These are phyloP conservation scores for Anisodus acutangulus DNA, from an alignment of 257 asterid species.

Conservation along the genomic window DNA sequence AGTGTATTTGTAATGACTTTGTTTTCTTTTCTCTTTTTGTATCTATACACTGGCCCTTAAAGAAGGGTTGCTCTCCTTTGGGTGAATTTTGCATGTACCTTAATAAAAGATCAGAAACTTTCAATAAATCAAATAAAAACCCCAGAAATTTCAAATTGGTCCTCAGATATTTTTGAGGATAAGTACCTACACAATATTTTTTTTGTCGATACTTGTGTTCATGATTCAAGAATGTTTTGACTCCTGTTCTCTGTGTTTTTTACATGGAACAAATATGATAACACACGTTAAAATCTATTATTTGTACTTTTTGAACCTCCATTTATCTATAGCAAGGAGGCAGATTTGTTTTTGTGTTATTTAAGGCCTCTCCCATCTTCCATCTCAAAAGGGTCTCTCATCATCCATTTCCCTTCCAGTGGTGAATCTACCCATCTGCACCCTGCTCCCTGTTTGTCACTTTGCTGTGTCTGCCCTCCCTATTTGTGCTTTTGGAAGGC, in stretches of 20 bases:
- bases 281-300: neutral
- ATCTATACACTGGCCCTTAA: conserved; percentile 6
- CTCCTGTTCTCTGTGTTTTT: neutral
- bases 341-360: neutral
- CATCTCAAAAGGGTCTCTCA: neutral
- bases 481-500: too few species aligned
- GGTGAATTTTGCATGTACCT: neutral
- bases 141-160: neutral
- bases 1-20: neutral
- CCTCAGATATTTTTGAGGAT: neutral
- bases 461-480: neutral
- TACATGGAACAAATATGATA: neutral
- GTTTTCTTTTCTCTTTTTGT: conserved; percentile 14
- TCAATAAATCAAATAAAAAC: neutral
- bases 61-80: neutral
- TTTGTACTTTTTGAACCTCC: neutral
- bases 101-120: neutral
- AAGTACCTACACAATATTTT: neutral
- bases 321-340: neutral
- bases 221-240: neutral
- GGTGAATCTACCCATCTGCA: neutral
- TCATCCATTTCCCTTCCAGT: neutral
- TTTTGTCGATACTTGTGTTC: neutral
- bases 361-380: neutral
- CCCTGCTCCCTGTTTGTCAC: neutral